Percentiles rank a stretch among this genome's conserved stretches.
Evolutionary conservation across 1,284 basidiomycete species (phyloP).

Genomic region (Pseudozyma tsukubaensis): DNA sequence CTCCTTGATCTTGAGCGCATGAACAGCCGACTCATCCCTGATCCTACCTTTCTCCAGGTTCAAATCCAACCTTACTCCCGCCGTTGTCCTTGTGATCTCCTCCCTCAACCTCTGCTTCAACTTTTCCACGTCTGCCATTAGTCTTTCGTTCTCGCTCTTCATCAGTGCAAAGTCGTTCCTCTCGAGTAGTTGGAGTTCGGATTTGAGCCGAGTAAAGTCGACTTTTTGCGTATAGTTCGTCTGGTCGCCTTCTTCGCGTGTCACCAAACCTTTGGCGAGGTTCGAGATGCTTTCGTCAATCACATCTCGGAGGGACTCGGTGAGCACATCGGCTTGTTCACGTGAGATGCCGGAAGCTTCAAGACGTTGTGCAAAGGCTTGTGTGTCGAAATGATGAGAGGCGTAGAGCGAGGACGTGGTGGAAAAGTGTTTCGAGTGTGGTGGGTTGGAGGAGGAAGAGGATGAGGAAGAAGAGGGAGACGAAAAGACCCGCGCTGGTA

Average conservation of each 20-base stretch:
- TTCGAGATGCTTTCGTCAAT: constrained; percentile 66
- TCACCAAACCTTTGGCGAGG: constrained; percentile 62
- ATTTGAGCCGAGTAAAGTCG: constrained; percentile 96
- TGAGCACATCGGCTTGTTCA: constrained; percentile 65
- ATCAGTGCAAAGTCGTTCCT: constrained; percentile 97
- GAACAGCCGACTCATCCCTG: constrained; percentile 89
- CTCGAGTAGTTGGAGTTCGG: constrained; percentile 93
- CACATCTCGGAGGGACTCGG: constrained; percentile 62
- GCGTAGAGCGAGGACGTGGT: constrained; percentile 37
- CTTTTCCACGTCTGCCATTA: constrained; percentile 92
- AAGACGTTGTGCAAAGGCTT: constrained; percentile 64
- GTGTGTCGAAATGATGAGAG: constrained; percentile 64
- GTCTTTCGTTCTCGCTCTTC: constrained; percentile 92
- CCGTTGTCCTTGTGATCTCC: constrained; percentile 84
- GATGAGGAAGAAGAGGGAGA: constrained; percentile 20
- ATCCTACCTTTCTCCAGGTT: constrained; percentile 96
- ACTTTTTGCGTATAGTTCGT: constrained; percentile 72
- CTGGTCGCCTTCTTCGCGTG: constrained; percentile 65
- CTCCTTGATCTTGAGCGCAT: constrained; percentile 97
- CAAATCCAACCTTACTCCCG: constrained; percentile 91
- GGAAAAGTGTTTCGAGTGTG: constrained; percentile 39
- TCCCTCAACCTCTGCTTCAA: constrained; percentile 93
- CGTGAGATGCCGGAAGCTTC: constrained; percentile 64
- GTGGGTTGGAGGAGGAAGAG: constrained; percentile 14
- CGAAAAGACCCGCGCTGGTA: constrained; percentile 31